Percentiles rank a stretch among this genome's conserved stretches.
phyloP scores from a whole-genome alignment of 305 asterid genomes.

The Fraxinus ornus region DNA sequence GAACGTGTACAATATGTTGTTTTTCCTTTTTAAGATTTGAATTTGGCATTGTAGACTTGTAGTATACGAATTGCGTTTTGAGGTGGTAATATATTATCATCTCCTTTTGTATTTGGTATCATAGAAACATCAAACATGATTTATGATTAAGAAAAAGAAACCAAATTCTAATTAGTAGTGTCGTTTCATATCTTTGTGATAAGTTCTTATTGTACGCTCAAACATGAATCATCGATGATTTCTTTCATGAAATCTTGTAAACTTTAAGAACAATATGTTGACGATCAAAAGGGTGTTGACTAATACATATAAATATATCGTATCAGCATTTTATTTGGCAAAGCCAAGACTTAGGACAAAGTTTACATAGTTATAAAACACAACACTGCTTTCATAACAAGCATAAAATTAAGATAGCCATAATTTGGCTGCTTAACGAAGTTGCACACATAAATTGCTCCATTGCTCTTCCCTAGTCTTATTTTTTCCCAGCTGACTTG shows the following conservation, averaged over 20 bases:
- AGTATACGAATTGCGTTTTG: background rate
- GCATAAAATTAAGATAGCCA: conserved; percentile 1
- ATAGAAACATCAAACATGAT: background rate
- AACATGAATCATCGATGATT: background rate
- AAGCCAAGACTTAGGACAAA: background rate
- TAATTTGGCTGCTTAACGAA: background rate
- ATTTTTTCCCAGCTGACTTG: conserved; percentile 33
- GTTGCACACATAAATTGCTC: conserved; percentile 10
- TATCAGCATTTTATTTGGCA: background rate
- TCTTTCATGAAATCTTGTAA: background rate
- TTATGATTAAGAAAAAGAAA: background rate
- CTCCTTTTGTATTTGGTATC: background rate
- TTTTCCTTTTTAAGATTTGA: background rate
- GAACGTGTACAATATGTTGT: background rate
- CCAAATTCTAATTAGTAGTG: background rate
- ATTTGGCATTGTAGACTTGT: background rate
- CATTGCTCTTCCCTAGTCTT: background rate
- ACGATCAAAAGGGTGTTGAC: background rate
- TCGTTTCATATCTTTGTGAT: background rate
- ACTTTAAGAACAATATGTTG: background rate
- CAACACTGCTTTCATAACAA: conserved; percentile 24
- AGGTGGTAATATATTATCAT: background rate
- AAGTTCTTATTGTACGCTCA: background rate
- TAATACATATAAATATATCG: background rate
- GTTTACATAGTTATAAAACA: conserved; percentile 24